These are phyloP conservation scores for Phaseolus lunatus DNA, from an alignment of 306 rosid genomes.

Conservation along the genomic window DNA sequence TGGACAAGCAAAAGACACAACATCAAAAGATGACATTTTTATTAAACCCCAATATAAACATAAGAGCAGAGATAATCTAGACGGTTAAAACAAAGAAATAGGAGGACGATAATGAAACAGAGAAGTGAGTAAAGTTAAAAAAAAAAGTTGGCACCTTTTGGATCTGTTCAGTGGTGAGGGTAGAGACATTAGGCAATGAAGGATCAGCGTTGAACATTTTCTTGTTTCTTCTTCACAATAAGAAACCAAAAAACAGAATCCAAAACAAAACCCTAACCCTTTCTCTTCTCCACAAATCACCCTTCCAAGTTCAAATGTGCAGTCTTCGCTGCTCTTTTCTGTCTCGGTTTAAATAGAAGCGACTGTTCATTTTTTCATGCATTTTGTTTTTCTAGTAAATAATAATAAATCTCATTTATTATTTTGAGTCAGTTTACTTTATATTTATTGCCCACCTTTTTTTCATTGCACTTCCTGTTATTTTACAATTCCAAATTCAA, in stretches of 20 bases:
- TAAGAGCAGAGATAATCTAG: background rate
- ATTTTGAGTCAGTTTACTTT: background rate
- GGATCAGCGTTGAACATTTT: constrained; percentile 55
- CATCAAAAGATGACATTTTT: constrained; percentile 34
- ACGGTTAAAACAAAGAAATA: background rate
- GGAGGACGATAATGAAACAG: constrained; percentile 15
- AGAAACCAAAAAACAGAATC: background rate
- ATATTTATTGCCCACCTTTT: background rate
- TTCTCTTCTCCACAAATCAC: constrained; percentile 35
- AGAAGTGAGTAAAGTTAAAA: background rate
- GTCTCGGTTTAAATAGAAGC: constrained; percentile 8
- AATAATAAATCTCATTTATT: background rate
- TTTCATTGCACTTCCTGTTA: background rate
- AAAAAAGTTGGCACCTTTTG: constrained; percentile 55
- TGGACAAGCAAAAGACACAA: background rate
- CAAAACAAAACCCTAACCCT: constrained; percentile 50
- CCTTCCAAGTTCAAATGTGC: constrained; percentile 26
- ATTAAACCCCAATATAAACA: background rate
- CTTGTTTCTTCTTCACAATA: constrained; percentile 32
- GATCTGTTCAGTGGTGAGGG: constrained; percentile 58
- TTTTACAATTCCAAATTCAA: no score
- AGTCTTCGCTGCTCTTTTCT: background rate
- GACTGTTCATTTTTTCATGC: background rate
- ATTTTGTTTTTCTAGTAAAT: background rate
- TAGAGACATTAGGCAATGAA: constrained; percentile 40